phyloP scores from a whole-genome alignment of 805 yeast species.

The Lachancea sp. region DNA sequence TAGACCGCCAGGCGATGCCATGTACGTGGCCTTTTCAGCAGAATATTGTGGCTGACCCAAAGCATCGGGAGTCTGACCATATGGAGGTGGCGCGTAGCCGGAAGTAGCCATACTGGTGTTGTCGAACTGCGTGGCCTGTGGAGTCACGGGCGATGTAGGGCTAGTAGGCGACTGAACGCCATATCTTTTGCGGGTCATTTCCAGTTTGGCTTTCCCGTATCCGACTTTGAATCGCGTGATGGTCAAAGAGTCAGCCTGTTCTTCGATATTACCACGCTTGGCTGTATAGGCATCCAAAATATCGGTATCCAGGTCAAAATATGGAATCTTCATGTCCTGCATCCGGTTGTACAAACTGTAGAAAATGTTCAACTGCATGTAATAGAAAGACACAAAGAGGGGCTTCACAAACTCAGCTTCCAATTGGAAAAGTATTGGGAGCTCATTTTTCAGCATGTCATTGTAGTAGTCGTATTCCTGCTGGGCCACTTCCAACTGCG shows the following conservation, averaged over 20 bases:
- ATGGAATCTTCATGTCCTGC: slow-evolving; percentile 96
- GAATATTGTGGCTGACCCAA: slow-evolving; percentile 10
- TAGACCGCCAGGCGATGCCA: slow-evolving; percentile 12
- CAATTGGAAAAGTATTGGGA: slow-evolving; percentile 79
- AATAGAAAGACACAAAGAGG: slow-evolving; percentile 86
- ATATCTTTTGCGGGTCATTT: slow-evolving; percentile 71
- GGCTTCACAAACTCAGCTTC: slow-evolving; percentile 93
- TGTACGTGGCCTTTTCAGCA: slow-evolving; percentile 2
- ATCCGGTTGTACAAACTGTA: slow-evolving; percentile 84
- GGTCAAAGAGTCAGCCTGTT: slow-evolving; percentile 81
- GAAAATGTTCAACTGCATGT: slow-evolving; percentile 95
- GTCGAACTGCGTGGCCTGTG: slow-evolving; percentile 26
- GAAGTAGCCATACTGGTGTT: not conserved
- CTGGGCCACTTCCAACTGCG: slow-evolving; percentile 81
- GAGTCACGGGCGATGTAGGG: slow-evolving; percentile 17
- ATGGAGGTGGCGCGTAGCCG: slow-evolving; percentile 17
- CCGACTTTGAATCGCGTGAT: slow-evolving; percentile 86
- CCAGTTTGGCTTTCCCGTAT: slow-evolving; percentile 78
- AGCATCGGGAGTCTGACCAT: slow-evolving; percentile 15
- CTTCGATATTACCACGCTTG: slow-evolving; percentile 89
- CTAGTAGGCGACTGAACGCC: slow-evolving; percentile 36
- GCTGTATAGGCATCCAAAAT: slow-evolving; percentile 69
- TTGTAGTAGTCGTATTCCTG: slow-evolving; percentile 96
- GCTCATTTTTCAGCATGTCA: slow-evolving; percentile 84
- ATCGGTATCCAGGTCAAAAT: slow-evolving; percentile 81